These are phyloP conservation scores for Lentinula lateritia DNA, from an alignment of 768 basidiomycete genomes.

Conservation along the genomic window DNA sequence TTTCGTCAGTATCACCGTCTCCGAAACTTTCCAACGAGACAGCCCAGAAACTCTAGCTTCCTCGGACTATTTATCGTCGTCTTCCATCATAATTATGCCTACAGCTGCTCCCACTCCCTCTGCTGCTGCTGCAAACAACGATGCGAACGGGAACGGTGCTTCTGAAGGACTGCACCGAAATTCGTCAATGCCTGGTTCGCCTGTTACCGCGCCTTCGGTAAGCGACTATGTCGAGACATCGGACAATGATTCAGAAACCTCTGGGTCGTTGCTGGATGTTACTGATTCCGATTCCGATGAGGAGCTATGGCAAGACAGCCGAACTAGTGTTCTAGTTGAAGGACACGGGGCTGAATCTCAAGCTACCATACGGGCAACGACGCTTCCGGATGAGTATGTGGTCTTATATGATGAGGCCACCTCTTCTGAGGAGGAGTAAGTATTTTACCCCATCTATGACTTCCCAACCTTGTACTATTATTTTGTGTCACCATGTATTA, in stretches of 20 bases:
- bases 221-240: constrained; percentile 18
- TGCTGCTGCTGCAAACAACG: background rate
- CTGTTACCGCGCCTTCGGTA: constrained; percentile 1
- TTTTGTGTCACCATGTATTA: background rate
- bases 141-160: background rate
- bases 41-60: constrained; percentile 12
- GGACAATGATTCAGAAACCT: constrained; percentile 39
- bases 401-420: constrained; percentile 60
- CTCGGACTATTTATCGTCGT: constrained; percentile 45
- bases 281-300: constrained; percentile 47
- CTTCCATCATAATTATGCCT: constrained; percentile 70
- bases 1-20: constrained; percentile 56
- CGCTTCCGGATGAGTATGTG: constrained; percentile 54
- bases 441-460: background rate
- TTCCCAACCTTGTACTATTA: background rate
- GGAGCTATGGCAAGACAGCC: constrained; percentile 56
- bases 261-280: constrained; percentile 56
- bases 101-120: constrained; percentile 21
- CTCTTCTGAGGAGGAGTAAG: constrained; percentile 46
- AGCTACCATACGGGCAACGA: constrained; percentile 15
- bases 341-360: constrained; percentile 7
- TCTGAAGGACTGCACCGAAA: background rate
- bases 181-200: constrained; percentile 11
- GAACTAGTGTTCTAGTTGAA: constrained; percentile 26
- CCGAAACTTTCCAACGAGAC: constrained; percentile 31